phyloP scores from a whole-genome alignment of 169 alveolate genomes.

The Plasmodium ovale region DNA sequence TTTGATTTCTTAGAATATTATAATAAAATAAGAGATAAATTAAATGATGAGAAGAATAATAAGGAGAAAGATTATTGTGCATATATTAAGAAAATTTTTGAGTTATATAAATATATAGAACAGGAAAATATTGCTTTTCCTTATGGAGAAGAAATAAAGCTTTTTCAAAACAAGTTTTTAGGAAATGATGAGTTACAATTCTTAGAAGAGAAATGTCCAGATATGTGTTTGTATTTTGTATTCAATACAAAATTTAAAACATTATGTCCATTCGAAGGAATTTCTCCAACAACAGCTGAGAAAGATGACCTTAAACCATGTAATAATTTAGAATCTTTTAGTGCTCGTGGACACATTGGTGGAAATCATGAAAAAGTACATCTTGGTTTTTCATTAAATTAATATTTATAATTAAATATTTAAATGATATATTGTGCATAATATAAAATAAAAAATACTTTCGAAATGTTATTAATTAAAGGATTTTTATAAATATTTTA shows the following conservation, averaged over 20 bases:
- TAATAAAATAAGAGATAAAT: too few relatives aligned
- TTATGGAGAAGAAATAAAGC: neutral
- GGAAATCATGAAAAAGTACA: neutral
- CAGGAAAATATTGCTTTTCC: neutral
- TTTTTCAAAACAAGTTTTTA: neutral
- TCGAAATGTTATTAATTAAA: too few relatives aligned
- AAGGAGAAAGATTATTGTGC: neutral
- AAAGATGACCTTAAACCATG: neutral
- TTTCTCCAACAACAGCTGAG: neutral
- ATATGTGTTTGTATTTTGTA: neutral
- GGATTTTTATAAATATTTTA: too few relatives aligned
- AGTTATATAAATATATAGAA: too few relatives aligned
- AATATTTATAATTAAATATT: too few relatives aligned
- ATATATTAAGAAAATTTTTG: neutral
- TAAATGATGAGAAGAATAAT: neutral
- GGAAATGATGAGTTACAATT: neutral
- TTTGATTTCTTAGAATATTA: neutral
- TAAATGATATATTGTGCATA: too few relatives aligned
- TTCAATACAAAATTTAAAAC: neutral
- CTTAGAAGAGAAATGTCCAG: neutral
- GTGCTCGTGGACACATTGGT: neutral
- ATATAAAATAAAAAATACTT: too few relatives aligned
- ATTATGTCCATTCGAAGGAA: neutral
- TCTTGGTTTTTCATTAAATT: neutral
- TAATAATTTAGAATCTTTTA: neutral